Evolutionary conservation across 192 early-diverging fungal genomes (phyloP).

Genomic region (Martensiomyces pterosporus): DNA sequence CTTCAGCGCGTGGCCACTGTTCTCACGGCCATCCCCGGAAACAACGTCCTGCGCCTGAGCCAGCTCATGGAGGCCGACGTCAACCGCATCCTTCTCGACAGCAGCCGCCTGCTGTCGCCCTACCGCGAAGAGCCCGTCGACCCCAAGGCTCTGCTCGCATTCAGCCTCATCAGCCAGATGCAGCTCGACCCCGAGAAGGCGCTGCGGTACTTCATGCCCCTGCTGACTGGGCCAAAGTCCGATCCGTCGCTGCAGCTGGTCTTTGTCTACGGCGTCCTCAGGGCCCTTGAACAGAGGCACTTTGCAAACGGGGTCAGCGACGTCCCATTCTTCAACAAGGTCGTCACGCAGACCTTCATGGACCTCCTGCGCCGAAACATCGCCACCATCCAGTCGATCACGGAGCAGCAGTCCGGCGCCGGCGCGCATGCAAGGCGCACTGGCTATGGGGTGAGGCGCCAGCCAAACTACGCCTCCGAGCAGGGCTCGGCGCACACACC

Average conservation of each 20-base stretch:
- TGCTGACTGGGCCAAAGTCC: constrained; percentile 62
- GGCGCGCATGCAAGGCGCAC: constrained; percentile 26
- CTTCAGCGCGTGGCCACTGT: constrained; percentile 31
- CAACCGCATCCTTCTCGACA: constrained; percentile 42
- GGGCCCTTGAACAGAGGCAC: constrained; percentile 18
- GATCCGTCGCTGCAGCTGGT: constrained; percentile 77
- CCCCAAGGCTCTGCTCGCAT: constrained; percentile 65
- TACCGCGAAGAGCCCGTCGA: constrained; percentile 66
- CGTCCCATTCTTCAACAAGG: constrained; percentile 32
- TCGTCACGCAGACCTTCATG: constrained; percentile 36
- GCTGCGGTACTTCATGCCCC: constrained; percentile 66
- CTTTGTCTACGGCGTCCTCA: constrained; percentile 67
- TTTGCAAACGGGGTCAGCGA: constrained; percentile 15
- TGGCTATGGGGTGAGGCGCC: constrained; percentile 38
- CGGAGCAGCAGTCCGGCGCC: constrained; percentile 42
- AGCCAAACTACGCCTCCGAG: constrained; percentile 11
- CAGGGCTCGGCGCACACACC: background rate
- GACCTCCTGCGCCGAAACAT: constrained; percentile 46
- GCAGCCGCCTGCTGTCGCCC: constrained; percentile 39
- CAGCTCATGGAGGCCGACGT: constrained; percentile 39
- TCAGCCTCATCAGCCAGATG: constrained; percentile 72
- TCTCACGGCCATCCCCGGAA: constrained; percentile 38
- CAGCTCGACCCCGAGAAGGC: constrained; percentile 72
- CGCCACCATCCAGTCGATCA: constrained; percentile 46
- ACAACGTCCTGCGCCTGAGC: constrained; percentile 35